Evolutionary conservation across 2,329 filamentous ascomycete species (phyloP).

Genomic region (Decorospora gaudefroyi): DNA sequence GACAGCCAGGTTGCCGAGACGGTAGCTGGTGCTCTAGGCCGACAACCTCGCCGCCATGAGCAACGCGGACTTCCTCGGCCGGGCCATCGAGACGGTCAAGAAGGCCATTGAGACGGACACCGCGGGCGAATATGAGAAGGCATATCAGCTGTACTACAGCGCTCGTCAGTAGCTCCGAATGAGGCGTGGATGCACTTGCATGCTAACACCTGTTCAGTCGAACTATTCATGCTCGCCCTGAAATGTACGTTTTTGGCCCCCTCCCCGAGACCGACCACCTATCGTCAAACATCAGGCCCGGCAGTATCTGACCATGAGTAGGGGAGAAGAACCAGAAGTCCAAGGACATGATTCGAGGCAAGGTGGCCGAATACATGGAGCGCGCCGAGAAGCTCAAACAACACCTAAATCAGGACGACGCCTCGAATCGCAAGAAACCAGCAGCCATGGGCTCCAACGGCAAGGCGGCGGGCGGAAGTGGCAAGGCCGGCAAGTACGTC

Average conservation of each 20-base stretch:
- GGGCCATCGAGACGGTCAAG: conserved; percentile 95
- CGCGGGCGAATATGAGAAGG: conserved; percentile 93
- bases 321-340: conserved; percentile 95
- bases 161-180: conserved; percentile 53
- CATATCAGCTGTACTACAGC: conserved; percentile 94
- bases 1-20: background rate
- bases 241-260: conserved; percentile 69
- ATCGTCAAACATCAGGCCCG: too few species aligned
- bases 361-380: conserved; percentile 97
- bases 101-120: conserved; percentile 97
- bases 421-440: conserved; percentile 68
- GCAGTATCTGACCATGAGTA: conserved; percentile 33
- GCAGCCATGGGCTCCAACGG: conserved; percentile 75
- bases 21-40: conserved; percentile 10
- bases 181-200: background rate
- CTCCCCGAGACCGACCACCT: too few species aligned
- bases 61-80: conserved; percentile 93
- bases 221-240: conserved; percentile 97
- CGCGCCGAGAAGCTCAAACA: conserved; percentile 97
- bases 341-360: conserved; percentile 95
- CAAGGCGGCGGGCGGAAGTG: conserved; percentile 64
- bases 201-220: conserved; percentile 58
- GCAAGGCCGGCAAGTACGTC: conserved; percentile 59
- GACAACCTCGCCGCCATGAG: conserved; percentile 72
- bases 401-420: conserved; percentile 76